Evolutionary conservation across 352 stramenopile species (phyloP).

Genomic region (Globisporangium megalacanthum): DNA sequence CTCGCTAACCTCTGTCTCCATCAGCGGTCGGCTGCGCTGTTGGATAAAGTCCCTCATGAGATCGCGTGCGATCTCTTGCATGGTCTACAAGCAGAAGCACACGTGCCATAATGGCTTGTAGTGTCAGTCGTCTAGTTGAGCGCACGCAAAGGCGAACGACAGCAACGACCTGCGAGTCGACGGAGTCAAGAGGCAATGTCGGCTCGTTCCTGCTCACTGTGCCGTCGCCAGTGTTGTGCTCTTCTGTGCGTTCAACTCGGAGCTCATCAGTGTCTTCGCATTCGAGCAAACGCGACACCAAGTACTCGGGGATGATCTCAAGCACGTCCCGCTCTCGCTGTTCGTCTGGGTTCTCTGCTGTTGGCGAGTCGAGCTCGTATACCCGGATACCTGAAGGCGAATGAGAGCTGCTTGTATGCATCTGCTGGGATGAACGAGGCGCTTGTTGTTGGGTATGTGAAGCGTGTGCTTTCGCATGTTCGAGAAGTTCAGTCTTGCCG

Average conservation of each 20-base stretch:
- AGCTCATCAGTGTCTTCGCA: background rate
- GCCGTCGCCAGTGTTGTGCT: background rate
- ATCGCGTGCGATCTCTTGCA: constrained; percentile 31
- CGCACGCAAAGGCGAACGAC: background rate
- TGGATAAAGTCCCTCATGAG: constrained; percentile 26
- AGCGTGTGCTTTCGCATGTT: background rate
- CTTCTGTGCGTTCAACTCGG: background rate
- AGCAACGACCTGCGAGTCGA: constrained; percentile 23
- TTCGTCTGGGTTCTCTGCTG: constrained; percentile 1
- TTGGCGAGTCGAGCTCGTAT: constrained; percentile 5
- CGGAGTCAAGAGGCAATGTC: constrained; percentile 16
- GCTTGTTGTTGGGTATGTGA: background rate
- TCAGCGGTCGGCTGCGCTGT: background rate
- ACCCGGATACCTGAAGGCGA: background rate
- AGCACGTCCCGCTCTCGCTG: constrained; percentile 25
- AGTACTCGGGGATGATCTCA: constrained; percentile 5
- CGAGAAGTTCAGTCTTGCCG: too few relatives aligned
- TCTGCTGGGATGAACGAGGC: background rate
- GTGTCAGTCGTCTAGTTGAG: too few relatives aligned
- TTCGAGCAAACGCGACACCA: constrained; percentile 28
- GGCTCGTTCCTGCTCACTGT: constrained; percentile 35
- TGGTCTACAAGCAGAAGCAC: constrained; percentile 5
- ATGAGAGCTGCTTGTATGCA: background rate
- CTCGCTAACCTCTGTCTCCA: background rate
- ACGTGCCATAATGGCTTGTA: too few relatives aligned